A percentile compares a stretch with the other conserved stretches of the same genome.
These are phyloP conservation scores for Jamesozyma hellenica DNA, from an alignment of 805 yeast genomes.

Conservation along the genomic window DNA sequence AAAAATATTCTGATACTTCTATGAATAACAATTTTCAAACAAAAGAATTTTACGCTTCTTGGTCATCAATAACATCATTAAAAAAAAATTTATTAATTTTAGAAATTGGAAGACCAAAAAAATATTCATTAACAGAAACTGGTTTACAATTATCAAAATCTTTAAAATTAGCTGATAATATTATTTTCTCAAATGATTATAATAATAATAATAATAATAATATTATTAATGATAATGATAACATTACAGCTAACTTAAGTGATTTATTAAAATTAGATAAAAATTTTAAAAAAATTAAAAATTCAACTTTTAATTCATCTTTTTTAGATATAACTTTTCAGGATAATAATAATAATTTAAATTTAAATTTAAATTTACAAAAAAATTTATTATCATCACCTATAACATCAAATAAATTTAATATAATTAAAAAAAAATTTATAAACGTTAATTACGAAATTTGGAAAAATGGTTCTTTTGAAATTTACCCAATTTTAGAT, in stretches of 20 bases:
- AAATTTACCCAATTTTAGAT: slow-evolving; percentile 57
- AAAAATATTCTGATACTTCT: slow-evolving; percentile 46
- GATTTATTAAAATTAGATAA: slow-evolving; percentile 7
- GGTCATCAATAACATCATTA: slow-evolving; percentile 61
- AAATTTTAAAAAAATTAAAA: background rate
- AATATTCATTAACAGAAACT: slow-evolving; percentile 56
- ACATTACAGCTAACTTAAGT: slow-evolving; percentile 17
- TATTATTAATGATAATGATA: slow-evolving; percentile 4
- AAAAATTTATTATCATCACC: background rate
- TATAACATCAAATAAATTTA: background rate
- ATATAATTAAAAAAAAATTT: slow-evolving; percentile 16
- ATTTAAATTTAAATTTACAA: background rate
- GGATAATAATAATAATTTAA: background rate
- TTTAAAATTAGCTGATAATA: slow-evolving; percentile 39
- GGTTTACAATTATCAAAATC: slow-evolving; percentile 56
- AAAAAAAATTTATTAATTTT: slow-evolving; percentile 48
- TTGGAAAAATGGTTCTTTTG: slow-evolving; percentile 59
- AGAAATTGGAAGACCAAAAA: slow-evolving; percentile 46
- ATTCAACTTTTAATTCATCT: slow-evolving; percentile 5
- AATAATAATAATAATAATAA: slow-evolving; percentile 4
- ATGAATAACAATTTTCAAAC: slow-evolving; percentile 52
- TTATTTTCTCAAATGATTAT: slow-evolving; percentile 21
- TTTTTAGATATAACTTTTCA: slow-evolving; percentile 16
- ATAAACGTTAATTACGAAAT: slow-evolving; percentile 22
- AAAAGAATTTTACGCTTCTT: slow-evolving; percentile 60